Evolutionary conservation across 228 moss, liverwort and hornwort species (phyloP), one percentile per base, ranked within the genome.

Genomic region (Sphagnum fallax): DNA sequence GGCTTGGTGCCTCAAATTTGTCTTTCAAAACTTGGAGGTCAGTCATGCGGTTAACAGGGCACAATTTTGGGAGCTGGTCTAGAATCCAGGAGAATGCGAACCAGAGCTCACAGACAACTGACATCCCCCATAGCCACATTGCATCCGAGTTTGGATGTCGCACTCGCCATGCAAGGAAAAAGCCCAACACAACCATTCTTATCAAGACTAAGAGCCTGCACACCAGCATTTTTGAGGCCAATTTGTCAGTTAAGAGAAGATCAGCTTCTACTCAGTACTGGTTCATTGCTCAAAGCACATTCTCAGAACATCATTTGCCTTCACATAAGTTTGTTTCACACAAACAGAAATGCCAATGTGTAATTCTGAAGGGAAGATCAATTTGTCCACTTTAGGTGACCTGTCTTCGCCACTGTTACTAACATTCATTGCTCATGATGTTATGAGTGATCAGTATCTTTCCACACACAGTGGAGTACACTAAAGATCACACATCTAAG

Each of bases 41-140:
- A 4, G 86, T 83, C 77, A 78, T 80, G 47, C 86, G 75, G 59
- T 86, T 86, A 60, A 86, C 82, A 51, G 86, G 86, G 51, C 75
- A 80, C 51, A 86, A 70, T 66, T 86, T 86, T 50, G 86, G 86
- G 12, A 90, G 82, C 79, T 80, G 87, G 60, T 91, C 90, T 4
- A 91, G 85, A 58, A 91, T 74, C 90, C 90, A 91, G 0, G 90
- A 91, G 74, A 90, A 90, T 4, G 86, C 86, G 52, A 86, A 86
- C 86, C 86, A 86, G 10, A 86, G 77, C 61, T 86, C 86, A 52
- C 86, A 86, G 4, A 86, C 82, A 6, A 86, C 82, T 3, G 86
- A 86, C 82, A 86, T 77, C 1, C 86, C 86, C 86, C 85, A 88
- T 4, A 87, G 75, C 83, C 82, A 84, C 78, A 87, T 79, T 66